phyloP scores from a whole-genome alignment of 2,329 filamentous ascomycete genomes.

The Pseudocercospora eumusae region DNA sequence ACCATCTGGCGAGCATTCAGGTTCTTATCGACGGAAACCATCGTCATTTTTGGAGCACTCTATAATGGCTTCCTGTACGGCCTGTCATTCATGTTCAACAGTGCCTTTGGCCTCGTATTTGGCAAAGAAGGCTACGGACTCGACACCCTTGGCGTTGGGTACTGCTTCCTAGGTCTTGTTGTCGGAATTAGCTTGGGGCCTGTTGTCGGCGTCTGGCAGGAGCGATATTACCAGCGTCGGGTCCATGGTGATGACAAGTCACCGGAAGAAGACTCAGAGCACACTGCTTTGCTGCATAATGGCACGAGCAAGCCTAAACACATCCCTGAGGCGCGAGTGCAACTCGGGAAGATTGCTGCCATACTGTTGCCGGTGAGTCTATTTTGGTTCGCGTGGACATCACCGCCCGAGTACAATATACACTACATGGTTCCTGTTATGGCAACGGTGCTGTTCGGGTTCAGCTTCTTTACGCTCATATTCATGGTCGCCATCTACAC shows the following conservation, averaged over 20 bases:
- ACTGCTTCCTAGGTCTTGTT: conserved; percentile 40
- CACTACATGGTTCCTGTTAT: conserved; percentile 49
- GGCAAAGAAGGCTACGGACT: conserved; percentile 45
- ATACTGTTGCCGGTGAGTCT: conserved; percentile 46
- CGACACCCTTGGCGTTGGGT: conserved; percentile 26
- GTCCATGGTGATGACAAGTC: conserved; percentile 40
- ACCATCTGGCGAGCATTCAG: conserved; percentile 51
- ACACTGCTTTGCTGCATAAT: neutral
- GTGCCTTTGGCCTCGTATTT: conserved; percentile 53
- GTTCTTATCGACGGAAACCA: conserved; percentile 51
- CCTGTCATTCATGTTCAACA: conserved; percentile 54
- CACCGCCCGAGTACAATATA: conserved; percentile 30
- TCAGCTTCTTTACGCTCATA: conserved; percentile 54
- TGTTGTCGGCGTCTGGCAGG: conserved; percentile 49
- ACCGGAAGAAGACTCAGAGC: conserved; percentile 19
- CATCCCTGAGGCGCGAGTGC: conserved; percentile 47
- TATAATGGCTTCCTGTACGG: conserved; percentile 56
- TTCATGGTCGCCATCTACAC: conserved; percentile 54
- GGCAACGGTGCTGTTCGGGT: conserved; percentile 54
- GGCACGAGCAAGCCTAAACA: conserved; percentile 34
- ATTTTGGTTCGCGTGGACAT: conserved; percentile 48
- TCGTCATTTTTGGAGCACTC: conserved; percentile 51
- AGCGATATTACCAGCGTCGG: conserved; percentile 45
- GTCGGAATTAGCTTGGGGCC: conserved; percentile 48
- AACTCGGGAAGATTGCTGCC: conserved; percentile 48